Percentiles rank a stretch among this genome's conserved stretches.
Evolutionary conservation across 148 eudicot species (phyloP).

Genomic region (Camellia granthamiana): DNA sequence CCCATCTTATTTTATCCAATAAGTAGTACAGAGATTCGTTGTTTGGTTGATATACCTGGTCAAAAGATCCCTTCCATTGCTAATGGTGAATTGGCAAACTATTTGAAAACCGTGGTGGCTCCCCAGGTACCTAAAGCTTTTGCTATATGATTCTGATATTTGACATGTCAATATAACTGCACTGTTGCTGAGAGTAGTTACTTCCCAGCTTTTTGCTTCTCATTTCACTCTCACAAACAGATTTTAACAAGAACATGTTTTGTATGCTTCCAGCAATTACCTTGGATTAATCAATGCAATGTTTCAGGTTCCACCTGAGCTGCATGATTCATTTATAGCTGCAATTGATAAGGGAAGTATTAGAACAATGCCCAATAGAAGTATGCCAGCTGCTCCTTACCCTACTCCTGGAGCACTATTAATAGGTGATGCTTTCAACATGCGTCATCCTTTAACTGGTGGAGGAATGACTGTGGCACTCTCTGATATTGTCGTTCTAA

Average conservation of each 20-base stretch:
- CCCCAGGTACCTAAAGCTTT: conserved; percentile 51
- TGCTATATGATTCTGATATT: not conserved
- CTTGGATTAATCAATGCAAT: conserved; percentile 7
- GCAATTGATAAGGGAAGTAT: conserved; percentile 69
- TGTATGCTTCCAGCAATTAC: not conserved
- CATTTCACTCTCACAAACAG: not conserved
- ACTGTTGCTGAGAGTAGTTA: not conserved
- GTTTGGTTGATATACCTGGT: conserved; percentile 75
- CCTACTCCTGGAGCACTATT: conserved; percentile 83
- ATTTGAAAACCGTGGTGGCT: conserved; percentile 59
- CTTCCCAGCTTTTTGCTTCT: not conserved
- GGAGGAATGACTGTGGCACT: conserved; percentile 95
- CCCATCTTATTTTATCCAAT: conserved; percentile 64
- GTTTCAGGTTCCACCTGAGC: conserved; percentile 58
- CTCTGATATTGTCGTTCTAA: conserved; percentile 62
- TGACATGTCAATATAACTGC: not conserved
- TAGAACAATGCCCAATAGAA: conserved; percentile 71
- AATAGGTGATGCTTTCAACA: conserved; percentile 88
- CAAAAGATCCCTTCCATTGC: conserved; percentile 70
- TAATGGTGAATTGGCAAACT: conserved; percentile 71
- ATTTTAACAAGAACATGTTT: not conserved
- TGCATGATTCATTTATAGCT: conserved; percentile 58
- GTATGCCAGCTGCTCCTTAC: conserved; percentile 76
- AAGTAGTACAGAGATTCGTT: conserved; percentile 69
- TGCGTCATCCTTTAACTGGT: conserved; percentile 88